phyloP scores from a whole-genome alignment of 2,329 filamentous ascomycete species.

The Cytospora mali region DNA sequence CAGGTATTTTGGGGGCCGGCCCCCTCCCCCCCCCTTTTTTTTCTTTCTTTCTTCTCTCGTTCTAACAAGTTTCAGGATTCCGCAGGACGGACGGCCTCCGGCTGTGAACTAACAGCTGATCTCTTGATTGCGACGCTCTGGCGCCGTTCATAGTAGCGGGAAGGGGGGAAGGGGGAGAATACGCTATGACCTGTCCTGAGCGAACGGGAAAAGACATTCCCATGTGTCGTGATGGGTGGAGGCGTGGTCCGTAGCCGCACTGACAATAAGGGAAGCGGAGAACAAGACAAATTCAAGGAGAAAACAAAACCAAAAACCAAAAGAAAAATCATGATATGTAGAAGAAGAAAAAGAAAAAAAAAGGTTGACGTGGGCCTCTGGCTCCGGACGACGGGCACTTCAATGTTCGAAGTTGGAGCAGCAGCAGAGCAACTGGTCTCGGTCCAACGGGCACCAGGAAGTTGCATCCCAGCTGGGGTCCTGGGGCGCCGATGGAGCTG shows the following conservation, averaged over 20 bases:
- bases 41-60: neutral
- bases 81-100: no score
- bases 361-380: neutral
- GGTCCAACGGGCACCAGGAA: neutral
- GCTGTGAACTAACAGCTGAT: no score
- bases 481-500: neutral
- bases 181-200: no score
- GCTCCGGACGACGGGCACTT: neutral
- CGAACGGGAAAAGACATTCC: no score
- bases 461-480: constrained; percentile 15
- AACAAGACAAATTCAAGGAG: neutral
- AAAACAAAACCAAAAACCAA: neutral
- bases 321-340: no score
- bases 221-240: neutral
- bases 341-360: neutral
- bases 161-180: no score
- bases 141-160: no score
- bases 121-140: no score
- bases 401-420: no score
- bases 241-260: neutral
- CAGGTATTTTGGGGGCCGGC: neutral
- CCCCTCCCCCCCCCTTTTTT: neutral
- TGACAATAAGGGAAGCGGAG: neutral
- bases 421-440: neutral
- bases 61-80: no score